Base-by-base conservation (phyloP, 345 rosid genomes). In the Hevea brasiliensis region DNA sequence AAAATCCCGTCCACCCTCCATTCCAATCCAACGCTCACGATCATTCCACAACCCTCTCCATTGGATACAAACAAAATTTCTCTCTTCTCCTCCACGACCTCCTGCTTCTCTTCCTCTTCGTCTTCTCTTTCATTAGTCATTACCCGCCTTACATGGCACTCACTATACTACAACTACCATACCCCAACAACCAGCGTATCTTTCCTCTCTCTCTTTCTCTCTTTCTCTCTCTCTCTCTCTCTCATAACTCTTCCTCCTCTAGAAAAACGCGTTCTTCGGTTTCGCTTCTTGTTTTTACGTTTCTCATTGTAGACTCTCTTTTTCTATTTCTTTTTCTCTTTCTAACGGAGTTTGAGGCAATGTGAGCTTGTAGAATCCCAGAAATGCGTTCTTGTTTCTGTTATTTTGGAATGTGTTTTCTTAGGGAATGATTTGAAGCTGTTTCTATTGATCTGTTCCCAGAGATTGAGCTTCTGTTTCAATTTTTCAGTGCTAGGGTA, bases 111-210 rank as follows among this genome's bases (percentile, higher is more conserved):
- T 66, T 1, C 13, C 15, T 27, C 41, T 26, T 7, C n/a, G 11
- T 40, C 15, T 11, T 3, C 24, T 37, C 20, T 26, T 35, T 54
- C 17, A 45, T 14, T 20, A 8, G 26, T n/a, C 48, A 35, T 68
- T 68, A 14, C 72, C 59, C 59, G 47, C 40, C 32, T 69, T 69
- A 21, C 72, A 70, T 70, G 73, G 53, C 73, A 57, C 9, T 55
- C 29, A 53, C 32, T 6, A 12, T 35, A 2, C 72, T 54, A 37
- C 64, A 26, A 13, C 5, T 56, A 55, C 35, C 48, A 15, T 54
- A 40, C 63, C 20, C 72, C 53, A 8, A 23, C 72, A 53, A 69
- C 72, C 63, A 69, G 63, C 72, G 63, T 21, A 56, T 40, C 72
- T 21, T 56, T 42, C 61, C 35, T 1, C 48, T 23, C 32, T 51